A percentile compares a stretch with the other conserved stretches of the same genome.
These are phyloP conservation scores for Spinacia oleracea DNA, from an alignment of 179 eudicot genomes.

Conservation along the genomic window DNA sequence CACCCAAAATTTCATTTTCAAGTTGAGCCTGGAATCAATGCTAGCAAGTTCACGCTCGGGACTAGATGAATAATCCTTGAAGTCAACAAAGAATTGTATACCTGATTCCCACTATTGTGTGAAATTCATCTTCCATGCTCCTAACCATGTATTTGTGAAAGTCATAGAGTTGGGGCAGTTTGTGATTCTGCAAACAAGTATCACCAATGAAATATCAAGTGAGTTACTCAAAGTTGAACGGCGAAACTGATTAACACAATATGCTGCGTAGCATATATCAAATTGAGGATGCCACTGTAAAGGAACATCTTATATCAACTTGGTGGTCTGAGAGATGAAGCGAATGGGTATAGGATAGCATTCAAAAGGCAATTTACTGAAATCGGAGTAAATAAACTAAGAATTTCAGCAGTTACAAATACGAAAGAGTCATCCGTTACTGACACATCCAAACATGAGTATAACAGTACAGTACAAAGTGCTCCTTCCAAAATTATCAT, in stretches of 20 bases:
- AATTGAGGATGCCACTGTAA: not conserved
- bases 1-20: not conserved
- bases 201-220: slow-evolving; percentile 5
- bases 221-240: not conserved
- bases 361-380: not conserved
- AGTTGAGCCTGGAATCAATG: not conserved
- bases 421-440: not conserved
- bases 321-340: not conserved
- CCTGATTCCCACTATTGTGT: slow-evolving; percentile 60
- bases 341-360: not conserved
- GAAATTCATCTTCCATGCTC: slow-evolving; percentile 60
- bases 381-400: too few relatives aligned
- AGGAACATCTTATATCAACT: not conserved
- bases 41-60: not conserved
- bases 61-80: too few relatives aligned
- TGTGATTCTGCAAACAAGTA: slow-evolving; percentile 42
- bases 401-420: not conserved
- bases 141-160: slow-evolving; percentile 57
- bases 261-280: not conserved
- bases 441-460: not conserved
- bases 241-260: not conserved
- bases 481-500: not conserved
- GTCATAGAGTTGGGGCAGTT: slow-evolving; percentile 46
- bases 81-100: slow-evolving; percentile 15
- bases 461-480: not conserved